Evolutionary conservation across 768 basidiomycete species (phyloP).

Genomic region (Paxillus ammoniavirescens): DNA sequence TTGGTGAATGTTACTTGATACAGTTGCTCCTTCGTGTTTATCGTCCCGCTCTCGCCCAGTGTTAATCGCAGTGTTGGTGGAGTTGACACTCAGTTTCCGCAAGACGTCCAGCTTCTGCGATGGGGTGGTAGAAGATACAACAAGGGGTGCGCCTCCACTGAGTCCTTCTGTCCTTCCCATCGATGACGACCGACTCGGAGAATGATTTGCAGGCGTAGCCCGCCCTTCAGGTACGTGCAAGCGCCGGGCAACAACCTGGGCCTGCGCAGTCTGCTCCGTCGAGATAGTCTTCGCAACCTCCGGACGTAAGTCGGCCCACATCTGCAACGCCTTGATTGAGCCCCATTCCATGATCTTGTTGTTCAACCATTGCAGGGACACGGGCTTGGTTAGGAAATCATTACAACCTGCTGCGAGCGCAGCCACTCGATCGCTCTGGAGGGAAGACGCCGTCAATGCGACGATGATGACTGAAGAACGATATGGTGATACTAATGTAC

Average conservation of each 20-base stretch:
- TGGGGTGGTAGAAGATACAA: constrained; percentile 12
- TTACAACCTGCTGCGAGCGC: constrained; percentile 99
- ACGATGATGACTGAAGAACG: constrained; percentile 97
- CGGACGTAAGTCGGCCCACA: constrained; percentile 84
- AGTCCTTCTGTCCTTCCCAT: constrained; percentile 22
- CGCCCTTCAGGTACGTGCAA: constrained; percentile 50
- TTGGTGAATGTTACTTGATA: constrained; percentile 18
- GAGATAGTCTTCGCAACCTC: constrained; percentile 50
- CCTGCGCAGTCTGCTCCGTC: constrained; percentile 45
- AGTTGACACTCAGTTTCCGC: constrained; percentile 20
- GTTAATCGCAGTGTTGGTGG: constrained; percentile 8
- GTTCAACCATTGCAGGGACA: constrained; percentile 92
- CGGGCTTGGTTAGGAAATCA: constrained; percentile 97
- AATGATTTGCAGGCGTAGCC: constrained; percentile 32
- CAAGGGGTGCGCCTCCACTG: constrained; percentile 16
- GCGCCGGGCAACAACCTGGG: constrained; percentile 44
- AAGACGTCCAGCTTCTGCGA: constrained; percentile 26
- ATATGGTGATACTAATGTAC: constrained; percentile 61
- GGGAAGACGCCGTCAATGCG: constrained; percentile 94
- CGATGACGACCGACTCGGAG: constrained; percentile 40
- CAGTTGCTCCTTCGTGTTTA: constrained; percentile 25
- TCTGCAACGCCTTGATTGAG: constrained; percentile 90
- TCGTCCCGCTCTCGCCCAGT: not conserved
- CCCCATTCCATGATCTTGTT: constrained; percentile 99
- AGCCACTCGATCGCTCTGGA: constrained; percentile 93